Base-by-base conservation (phyloP, 768 basidiomycete species). In the Russula vinacea region DNA sequence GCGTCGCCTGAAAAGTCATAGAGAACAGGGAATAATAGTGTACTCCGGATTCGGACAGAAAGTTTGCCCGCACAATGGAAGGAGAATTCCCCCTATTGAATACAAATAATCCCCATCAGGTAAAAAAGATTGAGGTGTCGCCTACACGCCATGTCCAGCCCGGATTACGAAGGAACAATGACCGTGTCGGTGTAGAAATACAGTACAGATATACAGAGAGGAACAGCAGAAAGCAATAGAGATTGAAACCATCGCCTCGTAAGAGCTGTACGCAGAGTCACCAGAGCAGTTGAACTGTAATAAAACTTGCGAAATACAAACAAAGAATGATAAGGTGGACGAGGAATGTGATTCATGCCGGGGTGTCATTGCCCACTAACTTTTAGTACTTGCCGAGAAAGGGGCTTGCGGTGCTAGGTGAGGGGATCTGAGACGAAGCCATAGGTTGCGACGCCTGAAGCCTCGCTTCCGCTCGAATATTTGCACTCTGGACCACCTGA, bases 401-500 rank as follows among this genome's bases (percentile, higher is more conserved):
- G 56, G 40, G 56, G 56, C 39, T 26, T 17, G 24, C 17, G 40
- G 13, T 13, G 14, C 37, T 7, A 22, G 24, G 37, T 9, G 54
- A 26, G 24, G 42, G 19, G 3, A 29, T 8, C 24, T 24, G 58
- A 24, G 47, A 29, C 22, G 47, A 26, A 5, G 47, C 5, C 9
- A 17, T 35, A n/a, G 35, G 32, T 44, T 45, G 58, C 24, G 47
- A 35, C 17, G 45, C 58, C 16, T 44, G 49, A 40, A 61, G 60
- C 44, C 58, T 58, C 2, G 58, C 54, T 58, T 58, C 58, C 3
- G 58, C 58, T 49, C 58, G 45, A 29, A 49, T 22, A 26, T 37
- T 35, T 37, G 58, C 58, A 24, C 60, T 62, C 35, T 50, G 53
- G 44, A 62, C 61, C 4, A 62, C 54, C 45, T 62, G 42, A 13